phyloP scores from a whole-genome alignment of 2,329 filamentous ascomycete species.

The Aspergillus flavus region DNA sequence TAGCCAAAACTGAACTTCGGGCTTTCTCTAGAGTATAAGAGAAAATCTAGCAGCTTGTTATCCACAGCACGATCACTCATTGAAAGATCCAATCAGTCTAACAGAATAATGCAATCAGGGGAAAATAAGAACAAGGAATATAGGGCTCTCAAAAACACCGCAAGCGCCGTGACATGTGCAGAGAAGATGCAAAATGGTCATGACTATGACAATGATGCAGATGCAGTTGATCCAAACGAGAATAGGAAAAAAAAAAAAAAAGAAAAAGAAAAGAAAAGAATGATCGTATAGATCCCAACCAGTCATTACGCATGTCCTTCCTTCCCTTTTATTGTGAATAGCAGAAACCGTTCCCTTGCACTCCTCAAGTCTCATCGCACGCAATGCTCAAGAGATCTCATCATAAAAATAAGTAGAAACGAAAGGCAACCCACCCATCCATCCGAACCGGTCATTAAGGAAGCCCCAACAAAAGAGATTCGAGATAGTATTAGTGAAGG shows the following conservation, averaged over 20 bases:
- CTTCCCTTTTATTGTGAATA: constrained; percentile 13
- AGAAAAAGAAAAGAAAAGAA: constrained; percentile 17
- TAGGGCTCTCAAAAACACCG: constrained; percentile 19
- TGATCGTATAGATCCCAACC: constrained; percentile 21
- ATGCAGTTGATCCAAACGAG: constrained; percentile 10
- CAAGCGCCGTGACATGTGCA: constrained; percentile 29
- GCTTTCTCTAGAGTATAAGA: not conserved
- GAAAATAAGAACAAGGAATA: constrained; percentile 25
- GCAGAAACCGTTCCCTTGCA: constrained; percentile 13
- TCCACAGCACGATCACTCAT: constrained; percentile 1
- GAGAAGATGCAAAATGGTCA: constrained; percentile 26
- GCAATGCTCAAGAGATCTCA: constrained; percentile 11
- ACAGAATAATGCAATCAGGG: not conserved
- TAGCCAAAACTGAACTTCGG: not conserved
- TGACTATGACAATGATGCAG: constrained; percentile 12
- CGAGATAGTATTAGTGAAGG: constrained; percentile 11
- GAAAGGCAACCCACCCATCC: constrained; percentile 1
- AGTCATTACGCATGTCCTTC: constrained; percentile 24
- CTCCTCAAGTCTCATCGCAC: constrained; percentile 15
- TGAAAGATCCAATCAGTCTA: not conserved
- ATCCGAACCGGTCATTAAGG: not conserved
- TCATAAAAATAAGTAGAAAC: constrained; percentile 14
- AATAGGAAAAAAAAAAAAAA: constrained; percentile 20
- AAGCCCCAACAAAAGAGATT: constrained; percentile 5
- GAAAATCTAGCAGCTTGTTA: constrained; percentile 4